Conservation (phyloP, 2,329 filamentous ascomycete species). For the Pyrenophora tritici-repentis region DNA sequence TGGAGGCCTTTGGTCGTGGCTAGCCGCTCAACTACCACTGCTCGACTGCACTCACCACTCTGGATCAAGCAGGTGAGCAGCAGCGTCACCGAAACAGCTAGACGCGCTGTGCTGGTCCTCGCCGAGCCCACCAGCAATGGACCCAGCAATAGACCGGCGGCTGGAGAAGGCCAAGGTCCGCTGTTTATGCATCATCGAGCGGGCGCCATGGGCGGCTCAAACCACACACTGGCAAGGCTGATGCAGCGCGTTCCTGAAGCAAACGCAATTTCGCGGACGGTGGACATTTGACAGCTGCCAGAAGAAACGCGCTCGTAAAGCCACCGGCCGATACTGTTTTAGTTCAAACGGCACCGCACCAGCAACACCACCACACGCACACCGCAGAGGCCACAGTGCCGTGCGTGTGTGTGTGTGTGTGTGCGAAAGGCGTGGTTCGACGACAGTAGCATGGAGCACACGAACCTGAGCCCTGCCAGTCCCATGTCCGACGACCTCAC, state of each 20-base stretch:
- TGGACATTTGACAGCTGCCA: conserved; percentile 43
- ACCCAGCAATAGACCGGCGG: conserved; percentile 3
- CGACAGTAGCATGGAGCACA: conserved; percentile 33
- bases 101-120: conserved; percentile 26
- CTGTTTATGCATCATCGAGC: conserved; percentile 40
- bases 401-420: conserved; percentile 10
- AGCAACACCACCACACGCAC: too few relatives aligned
- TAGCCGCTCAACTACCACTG: conserved; percentile 31
- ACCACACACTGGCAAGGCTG: conserved; percentile 42
- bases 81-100: conserved; percentile 33
- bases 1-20: conserved; percentile 27
- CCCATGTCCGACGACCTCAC: background rate
- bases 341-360: background rate
- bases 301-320: conserved; percentile 26
- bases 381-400: too few relatives aligned
- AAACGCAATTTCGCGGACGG: conserved; percentile 49
- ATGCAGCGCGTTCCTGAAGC: conserved; percentile 50
- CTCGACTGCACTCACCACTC: conserved; percentile 26
- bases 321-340: conserved; percentile 22
- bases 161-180: conserved; percentile 26
- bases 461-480: conserved; percentile 31
- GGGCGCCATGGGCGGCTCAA: conserved; percentile 45
- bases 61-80: conserved; percentile 45
- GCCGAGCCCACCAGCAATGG: conserved; percentile 14
- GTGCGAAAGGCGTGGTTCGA: conserved; percentile 29